These are phyloP conservation scores for Triangularia verruculosa DNA, from an alignment of 2,329 filamentous ascomycete genomes.

Conservation along the genomic window DNA sequence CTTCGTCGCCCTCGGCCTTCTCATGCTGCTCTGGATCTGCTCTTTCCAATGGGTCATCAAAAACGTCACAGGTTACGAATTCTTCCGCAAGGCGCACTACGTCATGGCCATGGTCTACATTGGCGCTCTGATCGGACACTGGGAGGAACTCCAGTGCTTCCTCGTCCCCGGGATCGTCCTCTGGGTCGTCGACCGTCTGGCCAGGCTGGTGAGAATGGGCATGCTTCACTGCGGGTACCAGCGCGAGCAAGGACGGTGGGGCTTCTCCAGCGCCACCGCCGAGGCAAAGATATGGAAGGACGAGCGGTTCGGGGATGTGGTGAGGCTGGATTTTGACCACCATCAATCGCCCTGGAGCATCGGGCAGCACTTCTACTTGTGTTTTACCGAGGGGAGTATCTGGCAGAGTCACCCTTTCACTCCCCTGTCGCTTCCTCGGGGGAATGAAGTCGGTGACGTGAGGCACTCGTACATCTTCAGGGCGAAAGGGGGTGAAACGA, in stretches of 20 bases:
- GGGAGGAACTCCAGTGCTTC: conserved; percentile 65
- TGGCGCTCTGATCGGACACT: conserved; percentile 73
- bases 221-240: conserved; percentile 60
- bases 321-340: conserved; percentile 65
- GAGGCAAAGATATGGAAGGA: conserved; percentile 53
- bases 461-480: conserved; percentile 57
- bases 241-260: conserved; percentile 38
- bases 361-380: conserved; percentile 70
- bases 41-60: conserved; percentile 59
- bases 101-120: conserved; percentile 71
- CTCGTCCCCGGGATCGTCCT: conserved; percentile 63
- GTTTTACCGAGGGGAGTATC: conserved; percentile 62
- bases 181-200: conserved; percentile 61
- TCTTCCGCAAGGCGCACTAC: conserved; percentile 73
- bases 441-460: conserved; percentile 38
- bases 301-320: conserved; percentile 55
- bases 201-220: conserved; percentile 55
- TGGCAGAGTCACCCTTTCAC: conserved; percentile 75
- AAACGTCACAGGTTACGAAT: conserved; percentile 66
- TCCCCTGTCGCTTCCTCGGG: conserved; percentile 52
- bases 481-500: conserved; percentile 58
- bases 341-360: conserved; percentile 59
- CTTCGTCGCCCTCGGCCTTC: conserved; percentile 62
- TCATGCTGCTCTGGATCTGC: conserved; percentile 59
- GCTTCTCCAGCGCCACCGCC: conserved; percentile 55